Evolutionary conservation across 495 filamentous ascomycete species (phyloP), one percentile per base, ranked within the genome.

Genomic region (Beverwykella pulmonaria): DNA sequence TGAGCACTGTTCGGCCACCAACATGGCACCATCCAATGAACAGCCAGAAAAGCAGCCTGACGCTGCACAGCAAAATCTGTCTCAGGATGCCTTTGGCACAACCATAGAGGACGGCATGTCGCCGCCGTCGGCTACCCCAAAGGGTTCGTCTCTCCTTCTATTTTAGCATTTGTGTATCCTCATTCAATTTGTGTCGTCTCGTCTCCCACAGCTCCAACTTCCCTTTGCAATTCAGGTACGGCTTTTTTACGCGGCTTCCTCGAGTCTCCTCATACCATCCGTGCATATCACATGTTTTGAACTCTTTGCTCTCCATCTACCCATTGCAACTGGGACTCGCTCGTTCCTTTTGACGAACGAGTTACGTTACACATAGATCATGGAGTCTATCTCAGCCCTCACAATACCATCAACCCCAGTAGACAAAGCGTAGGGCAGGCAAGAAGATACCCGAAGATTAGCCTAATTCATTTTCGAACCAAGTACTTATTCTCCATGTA

Each of bases 11-110:
- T 53, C 19, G 29, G n/a, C n/a, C 9, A 47, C 29, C 41, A 49
- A 17, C 50, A 71, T 71, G 68, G 49, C 64, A n/a, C 57, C 68
- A 20, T 1, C 53, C 59, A 67, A 53, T 60, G 49, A 23, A 1
- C 58, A 19, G 55, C 54, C 58, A 49, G 20, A 52, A 14, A 44
- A 44, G 10, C 20, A 55, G 15, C 48, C 61, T 57, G 68, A 59
- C 29, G 23, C 41, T 59, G 44, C 61, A n/a, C 53, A 36, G 8
- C 58, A 64, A 61, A 64, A 53, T 59, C 64, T 67, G 55, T 58
- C 58, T 32, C 50, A 50, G 34, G 41, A 44, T 27, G 27, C 14
- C 27, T 50, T 12, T 34, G 32, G 23, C 57, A 69, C 29, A 17
- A 34, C 44, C 25, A 23, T 62, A 23, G 68, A 66, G 17, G 57